Conservation (phyloP, 371 early-diverging fungal genomes). For the Lichtheimia hyalospora region DNA sequence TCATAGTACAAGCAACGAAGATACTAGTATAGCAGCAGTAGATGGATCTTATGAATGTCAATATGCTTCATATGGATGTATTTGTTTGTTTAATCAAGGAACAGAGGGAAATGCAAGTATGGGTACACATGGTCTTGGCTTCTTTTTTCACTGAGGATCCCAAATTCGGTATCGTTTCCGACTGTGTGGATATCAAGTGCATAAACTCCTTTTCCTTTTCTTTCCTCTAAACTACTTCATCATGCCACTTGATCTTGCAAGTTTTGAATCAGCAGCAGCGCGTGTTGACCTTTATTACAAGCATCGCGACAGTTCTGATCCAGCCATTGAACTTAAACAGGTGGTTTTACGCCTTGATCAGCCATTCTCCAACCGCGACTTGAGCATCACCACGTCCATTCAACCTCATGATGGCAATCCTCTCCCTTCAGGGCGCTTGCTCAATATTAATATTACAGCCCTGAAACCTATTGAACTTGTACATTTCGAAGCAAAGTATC, state of each 20-base stretch:
- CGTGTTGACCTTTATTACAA: constrained; percentile 25
- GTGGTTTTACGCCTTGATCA: constrained; percentile 13
- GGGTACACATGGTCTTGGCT: too few species aligned
- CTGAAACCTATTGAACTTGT: constrained; percentile 23
- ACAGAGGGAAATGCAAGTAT: too few species aligned
- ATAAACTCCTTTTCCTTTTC: too few species aligned
- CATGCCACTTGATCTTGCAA: constrained; percentile 7
- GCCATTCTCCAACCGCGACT: constrained; percentile 16
- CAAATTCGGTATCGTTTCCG: too few species aligned
- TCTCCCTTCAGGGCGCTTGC: constrained; percentile 10
- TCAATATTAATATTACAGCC: constrained; percentile 18
- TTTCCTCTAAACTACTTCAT: too few species aligned
- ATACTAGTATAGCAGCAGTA: too few species aligned
- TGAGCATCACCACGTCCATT: constrained; percentile 9
- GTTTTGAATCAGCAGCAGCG: constrained; percentile 1
- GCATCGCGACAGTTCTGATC: constrained; percentile 11
- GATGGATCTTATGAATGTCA: too few species aligned
- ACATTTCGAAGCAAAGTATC: constrained; percentile 31
- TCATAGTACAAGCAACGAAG: too few species aligned
- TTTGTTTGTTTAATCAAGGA: too few species aligned
- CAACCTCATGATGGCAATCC: constrained; percentile 12
- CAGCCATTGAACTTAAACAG: constrained; percentile 12
- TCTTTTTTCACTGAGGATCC: too few species aligned
- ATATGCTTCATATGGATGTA: too few species aligned
- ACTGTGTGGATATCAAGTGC: too few species aligned